Evolutionary conservation across 495 filamentous ascomycete genomes (phyloP), one percentile per base, ranked within the genome.

Genomic region (Tuber magnatum): DNA sequence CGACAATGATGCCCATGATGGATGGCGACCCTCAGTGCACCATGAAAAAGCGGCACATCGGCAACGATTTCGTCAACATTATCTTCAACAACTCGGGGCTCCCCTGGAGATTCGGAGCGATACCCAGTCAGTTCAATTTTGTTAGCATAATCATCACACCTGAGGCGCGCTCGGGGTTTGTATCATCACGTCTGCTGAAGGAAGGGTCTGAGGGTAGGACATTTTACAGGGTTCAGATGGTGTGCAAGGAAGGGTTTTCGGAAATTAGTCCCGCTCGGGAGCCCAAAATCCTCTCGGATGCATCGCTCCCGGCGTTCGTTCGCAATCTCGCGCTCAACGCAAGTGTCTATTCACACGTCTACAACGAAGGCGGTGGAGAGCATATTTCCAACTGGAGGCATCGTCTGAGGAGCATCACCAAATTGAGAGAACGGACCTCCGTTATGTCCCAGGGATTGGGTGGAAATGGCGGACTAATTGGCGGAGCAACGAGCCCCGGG

Each of bases 11-110:
- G 96, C 96, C 96, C 18, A 87, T 94, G 82, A 85, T 90, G 40
- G 88, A 92, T 42, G 86, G 88, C 61, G 93, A 97, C 80, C 89
- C 91, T 22, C 86, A 87, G 22, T 94, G 91, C 78, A 88, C 90
- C 77, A 87, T 88, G 81, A 99, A 99, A 86, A 99, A 99, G 83
- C 87, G 90, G 6, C 97, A 99, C 80, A 93, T 97, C 65, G 96
- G 96, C 61, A 99, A 99, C 81, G 97, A 99, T 85, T 96, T 91
- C 80, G 96, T 99, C 78, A 98, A 96, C 80, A 97, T 99, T 79
- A 90, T 99, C 71, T 99, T 94, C 85, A 99, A 99, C 82, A 92
- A 95, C 75, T 97, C 94, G 24, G 94, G 97, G 39, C 81, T 88
- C 40, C 90, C 92, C 0, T 98, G 97, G 86, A 87, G 88, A 73